Evolutionary conservation across 495 filamentous ascomycete genomes (phyloP), one percentile per base, ranked within the genome.

Genomic region (Beverwykella pulmonaria): DNA sequence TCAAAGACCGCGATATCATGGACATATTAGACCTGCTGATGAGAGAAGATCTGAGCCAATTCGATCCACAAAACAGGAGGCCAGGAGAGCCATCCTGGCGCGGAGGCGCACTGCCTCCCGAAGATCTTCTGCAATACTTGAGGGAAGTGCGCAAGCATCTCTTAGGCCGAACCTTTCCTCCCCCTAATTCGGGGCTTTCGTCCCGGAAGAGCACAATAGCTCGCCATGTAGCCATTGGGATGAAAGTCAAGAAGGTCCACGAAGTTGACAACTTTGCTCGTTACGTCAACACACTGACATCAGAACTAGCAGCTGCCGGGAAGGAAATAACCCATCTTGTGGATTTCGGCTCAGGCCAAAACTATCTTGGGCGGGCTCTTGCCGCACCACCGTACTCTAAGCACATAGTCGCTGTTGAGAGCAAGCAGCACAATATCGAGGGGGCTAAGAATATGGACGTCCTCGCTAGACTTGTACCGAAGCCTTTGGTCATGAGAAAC

Each of bases 181-280:
- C 34, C 1, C 48, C 59, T 10, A 44, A 52, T 27, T 58, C 47
- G 29, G 56, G 25, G 32, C 54, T 19, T 29, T 26, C 56, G 44
- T n/a, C 26, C 1, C 19, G 68, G 27, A 83, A 71, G 75, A 74
- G 62, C 61, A 74, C 58, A 49, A 75, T 95, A 19, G 84, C 90
- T 2, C 79, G 83, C 44, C 84, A 88, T 71, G 82, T 97, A 25
- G 84, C 90, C 0, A 83, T 95, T 4, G 94, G 94, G 20, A 98
- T 98, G 95, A 97, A 91, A 63, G 83, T 88, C 30, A 98, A 98
- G 77, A 98, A 98, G 76, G 82, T 92, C 19, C 95, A 98, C 66
- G 94, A 98, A 79, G 94, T 89, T 1, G 79, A 84, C 26, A 79
- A 87, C 71, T 88, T 88, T 67, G 83, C 87, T 41, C 75, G 70